A percentile compares a stretch with the other conserved stretches of the same genome.
Evolutionary conservation across 306 rosid genomes (phyloP).

Genomic region (Ormosia emarginata): DNA sequence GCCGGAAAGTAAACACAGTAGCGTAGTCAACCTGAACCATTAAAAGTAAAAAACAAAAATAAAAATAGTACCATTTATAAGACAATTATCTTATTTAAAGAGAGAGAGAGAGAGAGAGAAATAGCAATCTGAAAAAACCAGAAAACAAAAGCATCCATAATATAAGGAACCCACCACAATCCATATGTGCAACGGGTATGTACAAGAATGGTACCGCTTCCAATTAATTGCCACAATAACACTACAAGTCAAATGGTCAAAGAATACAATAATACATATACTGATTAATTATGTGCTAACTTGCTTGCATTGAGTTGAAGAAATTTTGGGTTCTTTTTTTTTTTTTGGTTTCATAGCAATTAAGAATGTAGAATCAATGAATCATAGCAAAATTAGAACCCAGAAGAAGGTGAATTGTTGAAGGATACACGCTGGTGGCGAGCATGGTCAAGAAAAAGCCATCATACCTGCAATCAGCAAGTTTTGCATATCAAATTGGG

Average conservation of each 20-base stretch:
- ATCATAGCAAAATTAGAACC: background rate
- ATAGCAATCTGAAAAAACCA: background rate
- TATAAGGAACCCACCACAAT: conserved; percentile 57
- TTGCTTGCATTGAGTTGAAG: background rate
- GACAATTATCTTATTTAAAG: background rate
- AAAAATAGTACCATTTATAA: background rate
- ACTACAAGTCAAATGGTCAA: conserved; percentile 40
- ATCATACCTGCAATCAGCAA: conserved; percentile 57
- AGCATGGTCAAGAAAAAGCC: conserved; percentile 90
- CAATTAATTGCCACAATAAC: conserved; percentile 72
- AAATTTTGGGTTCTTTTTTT: background rate
- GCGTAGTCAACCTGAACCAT: conserved; percentile 71
- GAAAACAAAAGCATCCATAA: background rate
- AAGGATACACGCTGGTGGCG: conserved; percentile 86
- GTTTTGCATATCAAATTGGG: background rate
- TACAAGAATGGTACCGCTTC: conserved; percentile 66
- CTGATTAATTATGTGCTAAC: background rate
- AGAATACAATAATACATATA: conserved; percentile 25
- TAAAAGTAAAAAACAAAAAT: background rate
- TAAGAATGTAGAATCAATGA: background rate
- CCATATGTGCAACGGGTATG: conserved; percentile 79
- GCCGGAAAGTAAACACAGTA: conserved; percentile 65
- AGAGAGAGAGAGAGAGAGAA: background rate
- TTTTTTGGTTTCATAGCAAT: background rate
- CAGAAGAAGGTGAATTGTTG: background rate